Percentiles rank a stretch among this genome's conserved stretches.
Evolutionary conservation across 140 eudicot genomes (phyloP).

Genomic region (Senecio squalidus): DNA sequence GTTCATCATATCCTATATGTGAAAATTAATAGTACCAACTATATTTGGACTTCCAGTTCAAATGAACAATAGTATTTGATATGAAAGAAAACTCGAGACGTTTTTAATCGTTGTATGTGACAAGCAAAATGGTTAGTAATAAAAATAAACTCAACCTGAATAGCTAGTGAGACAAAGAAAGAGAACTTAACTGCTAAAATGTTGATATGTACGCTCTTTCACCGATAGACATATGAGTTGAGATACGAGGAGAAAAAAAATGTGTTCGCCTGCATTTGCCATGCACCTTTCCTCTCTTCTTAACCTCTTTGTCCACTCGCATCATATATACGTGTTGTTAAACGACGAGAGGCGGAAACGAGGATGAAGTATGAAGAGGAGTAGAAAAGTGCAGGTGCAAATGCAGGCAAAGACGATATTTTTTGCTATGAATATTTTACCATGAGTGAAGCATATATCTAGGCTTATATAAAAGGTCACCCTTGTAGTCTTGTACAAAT

Average conservation of each 20-base stretch:
- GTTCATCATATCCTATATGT: too few relatives aligned
- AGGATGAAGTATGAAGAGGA: neutral
- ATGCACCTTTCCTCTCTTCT: slow-evolving; percentile 13
- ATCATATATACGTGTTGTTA: neutral
- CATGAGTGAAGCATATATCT: neutral
- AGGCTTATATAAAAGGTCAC: neutral
- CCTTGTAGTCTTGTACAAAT: too few relatives aligned
- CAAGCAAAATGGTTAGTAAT: neutral
- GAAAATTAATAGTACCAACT: too few relatives aligned
- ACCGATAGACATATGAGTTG: neutral
- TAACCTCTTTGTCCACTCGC: neutral
- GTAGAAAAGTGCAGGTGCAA: slow-evolving; percentile 24
- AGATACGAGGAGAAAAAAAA: neutral
- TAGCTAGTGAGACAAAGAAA: neutral
- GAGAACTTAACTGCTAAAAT: neutral
- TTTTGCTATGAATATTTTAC: neutral
- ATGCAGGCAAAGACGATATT: slow-evolving; percentile 10
- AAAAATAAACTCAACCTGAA: neutral
- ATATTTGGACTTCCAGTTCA: too few relatives aligned
- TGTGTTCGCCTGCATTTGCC: slow-evolving; percentile 13
- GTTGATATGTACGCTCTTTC: neutral
- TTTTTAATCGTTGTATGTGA: too few relatives aligned
- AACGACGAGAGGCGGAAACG: neutral
- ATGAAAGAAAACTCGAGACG: too few relatives aligned
- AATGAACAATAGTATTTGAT: too few relatives aligned